Conservation (phyloP, 1,284 basidiomycete genomes). For the Papiliotrema terrestris region DNA sequence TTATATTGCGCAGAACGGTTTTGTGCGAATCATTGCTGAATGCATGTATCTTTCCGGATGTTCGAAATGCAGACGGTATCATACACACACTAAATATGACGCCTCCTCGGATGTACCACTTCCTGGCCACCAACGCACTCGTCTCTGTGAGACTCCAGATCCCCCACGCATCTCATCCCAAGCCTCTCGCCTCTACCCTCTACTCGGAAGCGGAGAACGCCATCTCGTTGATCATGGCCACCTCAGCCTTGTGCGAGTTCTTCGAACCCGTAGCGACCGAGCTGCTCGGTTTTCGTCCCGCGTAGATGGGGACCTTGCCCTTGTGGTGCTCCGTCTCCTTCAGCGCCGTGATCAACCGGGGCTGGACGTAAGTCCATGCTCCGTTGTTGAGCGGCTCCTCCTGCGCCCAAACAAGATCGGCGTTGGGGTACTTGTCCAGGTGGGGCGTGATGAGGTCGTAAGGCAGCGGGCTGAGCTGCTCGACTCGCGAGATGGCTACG, state of each 20-base stretch:
- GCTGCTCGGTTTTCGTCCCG: conserved; percentile 80
- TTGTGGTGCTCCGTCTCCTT: conserved; percentile 85
- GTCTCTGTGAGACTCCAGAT: not conserved
- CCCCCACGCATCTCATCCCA: not conserved
- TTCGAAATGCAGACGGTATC: not conserved
- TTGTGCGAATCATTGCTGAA: not conserved
- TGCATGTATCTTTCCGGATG: not conserved
- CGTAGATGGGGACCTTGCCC: conserved; percentile 80
- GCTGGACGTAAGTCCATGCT: conserved; percentile 88
- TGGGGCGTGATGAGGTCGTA: conserved; percentile 88
- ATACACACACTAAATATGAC: too few relatives aligned
- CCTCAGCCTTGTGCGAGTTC: conserved; percentile 76
- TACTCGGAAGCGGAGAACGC: conserved; percentile 26
- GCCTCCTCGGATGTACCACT: not conserved
- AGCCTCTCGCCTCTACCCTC: not conserved
- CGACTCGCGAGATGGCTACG: conserved; percentile 87
- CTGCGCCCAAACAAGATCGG: conserved; percentile 87
- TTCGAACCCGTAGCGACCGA: conserved; percentile 57
- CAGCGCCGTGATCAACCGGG: conserved; percentile 71
- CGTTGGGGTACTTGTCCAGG: conserved; percentile 94
- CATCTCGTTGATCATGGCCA: conserved; percentile 61
- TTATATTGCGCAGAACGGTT: not conserved
- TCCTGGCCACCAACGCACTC: not conserved
- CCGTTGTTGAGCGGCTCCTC: conserved; percentile 84
- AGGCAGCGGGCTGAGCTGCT: conserved; percentile 94